phyloP scores from a whole-genome alignment of 495 filamentous ascomycete species.

The Penicillium bialowiezense region DNA sequence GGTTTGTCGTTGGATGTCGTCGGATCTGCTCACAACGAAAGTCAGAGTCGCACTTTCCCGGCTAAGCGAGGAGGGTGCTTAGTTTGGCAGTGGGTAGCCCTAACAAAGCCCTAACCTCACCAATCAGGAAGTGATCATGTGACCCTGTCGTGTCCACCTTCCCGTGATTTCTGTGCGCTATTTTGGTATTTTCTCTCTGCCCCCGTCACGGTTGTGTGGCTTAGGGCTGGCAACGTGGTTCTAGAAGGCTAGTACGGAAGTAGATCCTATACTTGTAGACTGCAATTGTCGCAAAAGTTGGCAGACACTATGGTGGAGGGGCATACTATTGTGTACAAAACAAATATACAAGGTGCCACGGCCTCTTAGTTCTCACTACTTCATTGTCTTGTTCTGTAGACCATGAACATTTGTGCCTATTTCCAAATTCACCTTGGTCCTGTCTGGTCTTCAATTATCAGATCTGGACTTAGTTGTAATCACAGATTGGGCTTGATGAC shows the following conservation, averaged over 20 bases:
- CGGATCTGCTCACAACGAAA: constrained; percentile 49
- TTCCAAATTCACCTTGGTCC: no score
- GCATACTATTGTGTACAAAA: no score
- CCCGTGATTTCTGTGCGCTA: no score
- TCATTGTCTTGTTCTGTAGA: no score
- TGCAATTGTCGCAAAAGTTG: neutral
- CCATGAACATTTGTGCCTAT: no score
- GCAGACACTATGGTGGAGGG: no score
- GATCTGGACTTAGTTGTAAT: constrained; percentile 11
- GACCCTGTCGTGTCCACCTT: no score
- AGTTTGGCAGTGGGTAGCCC: constrained; percentile 18
- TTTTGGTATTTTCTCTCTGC: neutral
- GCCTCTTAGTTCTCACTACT: no score
- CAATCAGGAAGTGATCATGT: constrained; percentile 14
- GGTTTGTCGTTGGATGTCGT: constrained; percentile 36
- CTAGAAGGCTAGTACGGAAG: constrained; percentile 16
- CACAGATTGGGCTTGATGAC: constrained; percentile 25
- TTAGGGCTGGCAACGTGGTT: constrained; percentile 22
- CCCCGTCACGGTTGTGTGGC: constrained; percentile 17
- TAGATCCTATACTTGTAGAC: neutral
- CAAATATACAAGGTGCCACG: no score
- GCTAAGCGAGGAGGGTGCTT: constrained; percentile 38
- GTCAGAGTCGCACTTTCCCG: constrained; percentile 39
- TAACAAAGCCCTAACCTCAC: constrained; percentile 35
- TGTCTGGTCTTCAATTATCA: neutral